Evolutionary conservation across 2,329 filamentous ascomycete genomes (phyloP).

Genomic region (Torrubiella hemipterigena): DNA sequence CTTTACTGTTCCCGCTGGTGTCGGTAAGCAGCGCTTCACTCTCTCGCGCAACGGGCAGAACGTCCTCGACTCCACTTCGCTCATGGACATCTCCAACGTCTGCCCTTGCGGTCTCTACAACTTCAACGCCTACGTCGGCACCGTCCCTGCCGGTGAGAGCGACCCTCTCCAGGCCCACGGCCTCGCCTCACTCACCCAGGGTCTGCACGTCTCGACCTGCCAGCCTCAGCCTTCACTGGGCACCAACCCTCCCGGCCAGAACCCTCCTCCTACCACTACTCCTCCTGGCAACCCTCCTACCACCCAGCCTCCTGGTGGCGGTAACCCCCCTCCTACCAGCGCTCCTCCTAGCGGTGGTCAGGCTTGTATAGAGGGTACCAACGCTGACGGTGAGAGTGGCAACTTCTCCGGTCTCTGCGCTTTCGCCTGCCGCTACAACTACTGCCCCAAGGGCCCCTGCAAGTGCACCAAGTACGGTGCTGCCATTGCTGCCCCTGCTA

Average conservation of each 20-base stretch:
- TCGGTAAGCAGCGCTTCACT: constrained; percentile 4
- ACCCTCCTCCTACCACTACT: constrained; percentile 1
- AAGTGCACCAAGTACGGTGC: constrained; percentile 19
- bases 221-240: constrained; percentile 17
- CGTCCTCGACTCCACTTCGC: constrained; percentile 5
- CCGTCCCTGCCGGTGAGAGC: constrained; percentile 5
- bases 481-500: constrained; percentile 12
- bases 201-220: constrained; percentile 18
- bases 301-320: constrained; percentile 1
- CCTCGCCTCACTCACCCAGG: constrained; percentile 14
- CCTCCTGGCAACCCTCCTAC: constrained; percentile 6
- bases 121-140: constrained; percentile 7
- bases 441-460: constrained; percentile 20
- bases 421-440: constrained; percentile 18
- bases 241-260: constrained; percentile 11
- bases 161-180: constrained; percentile 15
- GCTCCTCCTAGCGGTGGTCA: neutral
- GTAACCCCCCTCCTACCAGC: neutral
- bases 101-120: constrained; percentile 7
- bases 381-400: constrained; percentile 15
- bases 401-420: constrained; percentile 23
- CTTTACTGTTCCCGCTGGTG: constrained; percentile 8
- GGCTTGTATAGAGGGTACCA: constrained; percentile 14
- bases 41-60: constrained; percentile 2
- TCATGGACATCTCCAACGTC: constrained; percentile 7